Evolutionary conservation across 768 basidiomycete genomes (phyloP).

Genomic region (Lactifluus subvellereus): DNA sequence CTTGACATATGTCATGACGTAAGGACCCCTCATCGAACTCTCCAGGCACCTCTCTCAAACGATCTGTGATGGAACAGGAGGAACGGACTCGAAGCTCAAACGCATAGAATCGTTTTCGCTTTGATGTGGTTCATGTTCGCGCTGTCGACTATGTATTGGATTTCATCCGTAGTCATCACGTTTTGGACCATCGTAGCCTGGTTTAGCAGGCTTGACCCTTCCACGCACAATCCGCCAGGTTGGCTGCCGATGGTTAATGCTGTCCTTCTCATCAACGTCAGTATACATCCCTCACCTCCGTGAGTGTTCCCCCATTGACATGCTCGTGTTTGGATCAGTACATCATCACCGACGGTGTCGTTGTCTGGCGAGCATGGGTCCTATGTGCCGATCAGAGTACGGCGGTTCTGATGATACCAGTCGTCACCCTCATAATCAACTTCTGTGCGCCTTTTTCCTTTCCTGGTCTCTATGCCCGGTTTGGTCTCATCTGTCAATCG

Average conservation of each 20-base stretch:
- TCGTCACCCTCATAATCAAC: neutral
- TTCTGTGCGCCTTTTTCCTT: neutral
- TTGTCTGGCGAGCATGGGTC: constrained; percentile 17
- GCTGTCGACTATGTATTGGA: constrained; percentile 5
- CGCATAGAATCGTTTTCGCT: neutral
- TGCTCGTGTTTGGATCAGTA: neutral
- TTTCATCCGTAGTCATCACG: neutral
- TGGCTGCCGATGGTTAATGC: constrained; percentile 4
- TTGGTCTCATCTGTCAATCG: neutral
- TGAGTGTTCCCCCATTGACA: neutral
- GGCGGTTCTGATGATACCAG: neutral
- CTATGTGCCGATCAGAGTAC: neutral
- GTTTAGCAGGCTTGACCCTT: neutral
- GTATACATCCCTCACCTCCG: neutral
- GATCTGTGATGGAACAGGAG: neutral
- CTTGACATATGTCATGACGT: constrained; percentile 4
- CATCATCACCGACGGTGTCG: constrained; percentile 12
- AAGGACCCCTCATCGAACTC: neutral
- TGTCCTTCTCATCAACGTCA: constrained; percentile 5
- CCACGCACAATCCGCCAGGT: neutral
- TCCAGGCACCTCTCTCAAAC: neutral
- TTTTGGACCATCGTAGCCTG: neutral
- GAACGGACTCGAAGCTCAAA: neutral
- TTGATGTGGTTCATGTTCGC: constrained; percentile 1
- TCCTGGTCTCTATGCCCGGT: neutral